Conservation (phyloP, 495 filamentous ascomycete genomes). For the Baudoinia panamericana region DNA sequence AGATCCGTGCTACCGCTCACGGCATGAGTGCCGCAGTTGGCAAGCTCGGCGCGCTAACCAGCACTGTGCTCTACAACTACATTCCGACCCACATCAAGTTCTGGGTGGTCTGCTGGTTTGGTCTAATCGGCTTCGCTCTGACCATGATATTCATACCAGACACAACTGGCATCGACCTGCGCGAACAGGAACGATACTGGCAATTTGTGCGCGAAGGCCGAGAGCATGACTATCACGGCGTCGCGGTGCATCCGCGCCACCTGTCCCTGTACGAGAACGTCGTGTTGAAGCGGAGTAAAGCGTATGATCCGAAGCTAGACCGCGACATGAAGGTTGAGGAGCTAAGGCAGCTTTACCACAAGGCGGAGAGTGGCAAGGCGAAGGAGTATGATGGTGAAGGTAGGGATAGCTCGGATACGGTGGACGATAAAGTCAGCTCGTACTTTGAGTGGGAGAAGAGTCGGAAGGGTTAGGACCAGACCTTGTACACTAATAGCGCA, state of each 20-base stretch:
- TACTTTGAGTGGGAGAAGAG: too few species aligned
- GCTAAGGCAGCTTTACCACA: too few species aligned
- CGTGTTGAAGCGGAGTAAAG: too few species aligned
- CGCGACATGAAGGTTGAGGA: too few species aligned
- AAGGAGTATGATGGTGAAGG: too few species aligned
- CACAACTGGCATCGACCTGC: slow-evolving; percentile 80
- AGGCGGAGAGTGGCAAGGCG: too few species aligned
- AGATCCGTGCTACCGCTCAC: slow-evolving; percentile 78
- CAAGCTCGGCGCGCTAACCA: slow-evolving; percentile 67
- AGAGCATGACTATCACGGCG: slow-evolving; percentile 68
- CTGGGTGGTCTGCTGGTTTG: slow-evolving; percentile 87
- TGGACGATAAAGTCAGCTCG: too few species aligned
- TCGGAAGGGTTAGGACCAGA: too few species aligned
- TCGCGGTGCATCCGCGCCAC: slow-evolving; percentile 74
- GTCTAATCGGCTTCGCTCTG: slow-evolving; percentile 61
- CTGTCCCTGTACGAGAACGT: slow-evolving; percentile 72
- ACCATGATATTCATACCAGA: slow-evolving; percentile 75
- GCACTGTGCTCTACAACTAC: slow-evolving; percentile 74
- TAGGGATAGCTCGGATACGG: too few species aligned
- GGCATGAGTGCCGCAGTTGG: slow-evolving; percentile 73
- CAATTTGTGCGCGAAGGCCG: slow-evolving; percentile 58
- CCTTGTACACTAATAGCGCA: too few species aligned
- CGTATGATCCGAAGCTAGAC: too few species aligned
- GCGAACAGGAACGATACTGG: slow-evolving; percentile 86
- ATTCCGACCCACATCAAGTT: slow-evolving; percentile 65